phyloP scores from a whole-genome alignment of 164 flowering plant species.

The Umbellularia californica region DNA sequence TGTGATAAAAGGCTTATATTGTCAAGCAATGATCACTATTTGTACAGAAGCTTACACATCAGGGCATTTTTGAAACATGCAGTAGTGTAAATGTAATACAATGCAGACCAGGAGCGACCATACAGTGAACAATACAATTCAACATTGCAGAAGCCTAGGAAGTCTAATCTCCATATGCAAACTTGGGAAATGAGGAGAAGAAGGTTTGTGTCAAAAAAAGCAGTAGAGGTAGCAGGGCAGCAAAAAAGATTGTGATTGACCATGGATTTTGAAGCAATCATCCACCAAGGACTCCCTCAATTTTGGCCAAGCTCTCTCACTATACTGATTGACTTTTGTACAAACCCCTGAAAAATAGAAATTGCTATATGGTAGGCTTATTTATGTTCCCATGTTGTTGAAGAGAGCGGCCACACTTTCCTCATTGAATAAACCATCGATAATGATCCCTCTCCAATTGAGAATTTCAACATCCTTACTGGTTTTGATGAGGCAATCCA shows the following conservation, averaged over 20 bases:
- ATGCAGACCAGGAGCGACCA: too few species aligned
- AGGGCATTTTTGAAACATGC: too few species aligned
- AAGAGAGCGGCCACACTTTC: slow-evolving; percentile 21
- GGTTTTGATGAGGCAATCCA: slow-evolving; percentile 24
- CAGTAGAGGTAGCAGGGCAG: neutral
- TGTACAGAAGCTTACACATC: too few species aligned
- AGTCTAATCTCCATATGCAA: neutral
- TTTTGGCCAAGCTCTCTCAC: neutral
- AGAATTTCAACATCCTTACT: slow-evolving; percentile 20
- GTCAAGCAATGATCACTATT: too few species aligned
- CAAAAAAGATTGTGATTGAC: neutral
- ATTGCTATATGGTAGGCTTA: slow-evolving; percentile 9
- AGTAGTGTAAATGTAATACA: too few species aligned
- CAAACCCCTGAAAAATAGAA: slow-evolving; percentile 17
- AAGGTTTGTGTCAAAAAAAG: neutral
- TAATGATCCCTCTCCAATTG: slow-evolving; percentile 10
- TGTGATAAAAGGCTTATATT: too few species aligned
- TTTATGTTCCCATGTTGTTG: slow-evolving; percentile 19
- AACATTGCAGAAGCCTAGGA: neutral
- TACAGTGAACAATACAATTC: too few species aligned
- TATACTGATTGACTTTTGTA: slow-evolving; percentile 11
- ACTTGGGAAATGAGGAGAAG: neutral
- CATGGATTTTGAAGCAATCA: neutral
- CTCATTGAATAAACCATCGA: slow-evolving; percentile 25
- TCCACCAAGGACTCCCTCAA: neutral